Evolutionary conservation across 352 stramenopile genomes (phyloP), one percentile per base, ranked within the genome.

Genomic region (Pythium guiyangense): DNA sequence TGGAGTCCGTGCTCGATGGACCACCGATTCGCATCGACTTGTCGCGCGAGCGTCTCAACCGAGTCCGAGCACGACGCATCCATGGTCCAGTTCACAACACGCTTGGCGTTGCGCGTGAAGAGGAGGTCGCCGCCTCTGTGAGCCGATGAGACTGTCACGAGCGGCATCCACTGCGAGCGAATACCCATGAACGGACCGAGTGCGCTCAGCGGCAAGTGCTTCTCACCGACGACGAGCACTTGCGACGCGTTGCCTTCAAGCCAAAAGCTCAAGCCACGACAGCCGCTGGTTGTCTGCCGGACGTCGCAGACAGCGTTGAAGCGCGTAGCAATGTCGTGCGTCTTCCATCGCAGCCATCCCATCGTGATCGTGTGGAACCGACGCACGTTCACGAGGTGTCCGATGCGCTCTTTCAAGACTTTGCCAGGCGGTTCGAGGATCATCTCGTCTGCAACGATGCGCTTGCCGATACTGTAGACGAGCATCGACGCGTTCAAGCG

Each of bases 361-460:
- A 84, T 56, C 1, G 76, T 83, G 29, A 84, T 64, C 4, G 73
- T 79, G 49, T 83, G 71, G 34, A 66, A 67, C 42, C 70, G 70
- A 43, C 70, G 73, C 29, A 73, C 34, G 37, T 84, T 84, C 31
- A 52, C 55, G 54, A 80, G 62, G 20, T 46, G 62, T 4, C 67
- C 62, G 27, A 61, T 43, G 18, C 69, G 52, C 11, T 56, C 56
- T 44, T 46, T 34, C 25, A 47, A 40, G 4, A 27, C 35, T 12
- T 18, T n/a, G 1, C 22, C 18, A 11, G 37, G 22, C 4, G 52
- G 49, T 4, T 50, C 49, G 34, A 71, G 37, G 18, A 70, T 51
- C 60, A 81, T 56, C 1, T 64, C 52, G 43, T 79, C 70, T 4
- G 64, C 74, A 10, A 75, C 44, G 6, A 82, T 75, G 25, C 71